Conservation (phyloP, 1,284 basidiomycete species). For the Leccinum griseonigrum region DNA sequence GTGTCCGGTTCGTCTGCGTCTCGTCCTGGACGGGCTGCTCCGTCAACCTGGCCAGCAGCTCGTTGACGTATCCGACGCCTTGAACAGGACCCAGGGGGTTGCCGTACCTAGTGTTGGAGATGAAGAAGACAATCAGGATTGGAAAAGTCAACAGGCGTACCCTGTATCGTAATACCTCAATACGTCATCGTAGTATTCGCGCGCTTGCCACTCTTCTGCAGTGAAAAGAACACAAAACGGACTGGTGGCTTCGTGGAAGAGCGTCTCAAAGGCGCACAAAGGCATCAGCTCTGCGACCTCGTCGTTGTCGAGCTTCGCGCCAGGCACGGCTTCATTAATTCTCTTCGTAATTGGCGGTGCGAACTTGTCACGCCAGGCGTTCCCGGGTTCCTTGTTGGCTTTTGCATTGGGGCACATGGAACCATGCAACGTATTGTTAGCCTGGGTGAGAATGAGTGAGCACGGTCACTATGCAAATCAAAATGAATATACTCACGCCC, state of each 20-base stretch:
- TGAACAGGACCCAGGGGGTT: conserved; percentile 58
- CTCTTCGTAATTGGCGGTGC: conserved; percentile 56
- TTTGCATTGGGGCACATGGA: conserved; percentile 64
- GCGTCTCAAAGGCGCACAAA: conserved; percentile 78
- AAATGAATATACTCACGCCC: conserved; percentile 35
- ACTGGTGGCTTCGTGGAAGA: conserved; percentile 52
- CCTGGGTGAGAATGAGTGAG: conserved; percentile 25
- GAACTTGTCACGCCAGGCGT: conserved; percentile 56
- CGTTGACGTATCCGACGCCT: background rate
- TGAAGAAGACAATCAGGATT: background rate
- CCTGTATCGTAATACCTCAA: conserved; percentile 77
- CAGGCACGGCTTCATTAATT: conserved; percentile 61
- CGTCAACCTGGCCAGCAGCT: background rate
- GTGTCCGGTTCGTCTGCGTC: conserved; percentile 80
- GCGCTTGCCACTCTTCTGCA: conserved; percentile 54
- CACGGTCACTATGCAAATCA: background rate
- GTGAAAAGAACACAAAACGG: conserved; percentile 74
- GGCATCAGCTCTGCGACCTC: conserved; percentile 68
- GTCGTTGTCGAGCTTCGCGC: conserved; percentile 52
- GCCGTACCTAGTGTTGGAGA: conserved; percentile 51
- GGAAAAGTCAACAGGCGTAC: conserved; percentile 34
- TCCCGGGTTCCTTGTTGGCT: conserved; percentile 42
- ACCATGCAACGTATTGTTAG: conserved; percentile 76
- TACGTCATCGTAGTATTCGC: conserved; percentile 72
- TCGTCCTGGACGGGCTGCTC: conserved; percentile 44